These are phyloP conservation scores for Rhodotorula graminis DNA, from an alignment of 768 basidiomycete genomes.

Conservation along the genomic window DNA sequence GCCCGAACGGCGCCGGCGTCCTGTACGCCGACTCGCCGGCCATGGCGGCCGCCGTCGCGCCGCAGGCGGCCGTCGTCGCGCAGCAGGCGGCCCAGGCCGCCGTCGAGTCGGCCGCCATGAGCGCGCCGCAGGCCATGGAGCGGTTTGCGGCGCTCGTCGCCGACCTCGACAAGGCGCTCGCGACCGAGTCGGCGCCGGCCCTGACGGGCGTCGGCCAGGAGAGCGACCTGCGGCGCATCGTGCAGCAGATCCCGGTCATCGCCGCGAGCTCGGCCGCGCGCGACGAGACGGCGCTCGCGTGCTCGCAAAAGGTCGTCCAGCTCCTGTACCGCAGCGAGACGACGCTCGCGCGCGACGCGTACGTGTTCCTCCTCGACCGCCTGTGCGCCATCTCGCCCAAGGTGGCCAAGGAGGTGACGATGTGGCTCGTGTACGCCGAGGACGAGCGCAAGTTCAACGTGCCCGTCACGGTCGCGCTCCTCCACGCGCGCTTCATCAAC, in stretches of 20 bases:
- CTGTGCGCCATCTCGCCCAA: slow-evolving; percentile 84
- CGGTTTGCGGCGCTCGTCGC: slow-evolving; percentile 60
- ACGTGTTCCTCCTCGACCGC: slow-evolving; percentile 79
- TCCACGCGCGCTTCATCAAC: slow-evolving; percentile 76
- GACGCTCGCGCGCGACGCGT: slow-evolving; percentile 77
- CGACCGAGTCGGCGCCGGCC: slow-evolving; percentile 67
- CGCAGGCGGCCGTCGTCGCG: slow-evolving; percentile 1
- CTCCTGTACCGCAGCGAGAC: slow-evolving; percentile 82
- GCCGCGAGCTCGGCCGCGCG: slow-evolving; percentile 74
- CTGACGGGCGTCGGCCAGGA: slow-evolving; percentile 69
- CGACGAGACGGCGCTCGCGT: slow-evolving; percentile 78
- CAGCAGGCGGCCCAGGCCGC: not conserved
- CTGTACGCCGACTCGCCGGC: slow-evolving; percentile 37
- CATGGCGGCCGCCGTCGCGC: slow-evolving; percentile 15
- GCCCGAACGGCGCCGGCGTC: slow-evolving; percentile 23
- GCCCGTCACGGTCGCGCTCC: slow-evolving; percentile 80
- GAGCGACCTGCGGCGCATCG: slow-evolving; percentile 77
- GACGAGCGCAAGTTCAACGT: slow-evolving; percentile 99
- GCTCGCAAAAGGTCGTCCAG: slow-evolving; percentile 96
- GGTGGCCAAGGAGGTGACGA: slow-evolving; percentile 91
- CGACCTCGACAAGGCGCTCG: slow-evolving; percentile 75
- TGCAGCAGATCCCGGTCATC: slow-evolving; percentile 74
- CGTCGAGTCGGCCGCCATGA: slow-evolving; percentile 47
- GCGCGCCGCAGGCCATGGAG: slow-evolving; percentile 80
- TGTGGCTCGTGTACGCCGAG: slow-evolving; percentile 93